Evolutionary conservation across 2,329 filamentous ascomycete genomes (phyloP).

Genomic region (Exophiala spinifera): DNA sequence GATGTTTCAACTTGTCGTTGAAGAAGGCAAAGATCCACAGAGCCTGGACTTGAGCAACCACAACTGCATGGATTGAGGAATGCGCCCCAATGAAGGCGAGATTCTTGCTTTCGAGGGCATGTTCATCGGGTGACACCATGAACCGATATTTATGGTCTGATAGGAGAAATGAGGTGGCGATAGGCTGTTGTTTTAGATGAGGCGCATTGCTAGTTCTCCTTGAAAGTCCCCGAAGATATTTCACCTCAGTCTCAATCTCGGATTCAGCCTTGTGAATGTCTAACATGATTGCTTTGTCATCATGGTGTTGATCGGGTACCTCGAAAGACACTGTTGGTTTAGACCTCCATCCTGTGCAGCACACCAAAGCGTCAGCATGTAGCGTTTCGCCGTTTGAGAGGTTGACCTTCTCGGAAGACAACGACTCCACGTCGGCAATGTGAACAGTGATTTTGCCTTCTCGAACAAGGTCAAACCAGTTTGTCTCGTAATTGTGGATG

Average conservation of each 20-base stretch:
- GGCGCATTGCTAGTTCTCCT: neutral
- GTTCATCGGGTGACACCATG: slow-evolving; percentile 38
- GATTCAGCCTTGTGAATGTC: neutral
- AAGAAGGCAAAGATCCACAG: slow-evolving; percentile 62
- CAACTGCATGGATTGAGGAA: slow-evolving; percentile 44
- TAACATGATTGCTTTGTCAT: neutral
- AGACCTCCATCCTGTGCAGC: slow-evolving; percentile 56
- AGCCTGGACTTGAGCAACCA: slow-evolving; percentile 45
- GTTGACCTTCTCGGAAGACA: slow-evolving; percentile 46
- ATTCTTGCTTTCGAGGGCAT: slow-evolving; percentile 34
- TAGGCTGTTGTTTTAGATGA: neutral
- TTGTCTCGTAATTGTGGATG: slow-evolving; percentile 59
- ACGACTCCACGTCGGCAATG: slow-evolving; percentile 51
- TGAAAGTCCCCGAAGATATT: neutral
- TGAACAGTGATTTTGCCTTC: slow-evolving; percentile 54
- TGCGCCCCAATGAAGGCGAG: slow-evolving; percentile 50
- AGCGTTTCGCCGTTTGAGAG: slow-evolving; percentile 48
- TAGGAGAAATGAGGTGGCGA: slow-evolving; percentile 26
- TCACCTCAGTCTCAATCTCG: neutral
- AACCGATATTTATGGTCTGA: slow-evolving; percentile 44
- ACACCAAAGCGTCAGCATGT: slow-evolving; percentile 51
- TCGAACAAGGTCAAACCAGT: slow-evolving; percentile 57
- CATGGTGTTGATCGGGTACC: slow-evolving; percentile 35
- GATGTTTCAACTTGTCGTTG: neutral
- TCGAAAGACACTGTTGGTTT: slow-evolving; percentile 44